Base-by-base conservation (phyloP, 192 early-diverging fungal genomes). In the Coemansia sp. region DNA sequence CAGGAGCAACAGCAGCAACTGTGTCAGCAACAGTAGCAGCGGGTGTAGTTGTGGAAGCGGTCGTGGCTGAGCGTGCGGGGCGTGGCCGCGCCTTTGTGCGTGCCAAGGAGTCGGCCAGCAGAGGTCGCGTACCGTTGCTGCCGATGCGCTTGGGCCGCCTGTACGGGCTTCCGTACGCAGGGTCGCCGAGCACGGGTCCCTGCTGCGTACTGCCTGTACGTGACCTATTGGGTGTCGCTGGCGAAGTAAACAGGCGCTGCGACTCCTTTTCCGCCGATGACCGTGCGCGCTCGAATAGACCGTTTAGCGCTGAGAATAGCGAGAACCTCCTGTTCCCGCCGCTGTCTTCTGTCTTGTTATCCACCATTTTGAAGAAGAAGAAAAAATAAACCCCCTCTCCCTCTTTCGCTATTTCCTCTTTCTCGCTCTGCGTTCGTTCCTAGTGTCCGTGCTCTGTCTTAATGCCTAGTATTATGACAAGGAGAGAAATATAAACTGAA, bases 191-290 rank as follows among this genome's bases (percentile, higher is more conserved):
- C 13, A 42, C 40, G 16, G 43, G 12, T 32, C 47, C 47, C 63
- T 56, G 15, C 37, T 22, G 32, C 22, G 15, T 61, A 39, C 41
- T 61, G 60, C 60, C 13, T 32, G 39, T 43, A 43, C 60, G 60
- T 32, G 32, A 26, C 26, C 26, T n/a, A 7, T 36, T 37, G 16
- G 47, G 32, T 18, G 62, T 13, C 5, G 39, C 15, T 7, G 63
- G 73, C 19, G 58, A 55, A 0, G 71, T 67, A 32, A 80, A 80
- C 42, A 80, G 56, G 22, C 72, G 61, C 45, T 74, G 72, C 12
- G 77, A 68, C 66, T 80, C 77, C 42, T 70, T 69, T 43, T 80
- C 77, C 26, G 77, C 77, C 26, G 77, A 80, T 12, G 66, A 71
- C 45, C 77, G 71, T 21, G 77, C 77, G 1, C 77, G 77, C 55